Conservation (phyloP, 768 basidiomycete species). For the Goffeauzyma gilvescens region DNA sequence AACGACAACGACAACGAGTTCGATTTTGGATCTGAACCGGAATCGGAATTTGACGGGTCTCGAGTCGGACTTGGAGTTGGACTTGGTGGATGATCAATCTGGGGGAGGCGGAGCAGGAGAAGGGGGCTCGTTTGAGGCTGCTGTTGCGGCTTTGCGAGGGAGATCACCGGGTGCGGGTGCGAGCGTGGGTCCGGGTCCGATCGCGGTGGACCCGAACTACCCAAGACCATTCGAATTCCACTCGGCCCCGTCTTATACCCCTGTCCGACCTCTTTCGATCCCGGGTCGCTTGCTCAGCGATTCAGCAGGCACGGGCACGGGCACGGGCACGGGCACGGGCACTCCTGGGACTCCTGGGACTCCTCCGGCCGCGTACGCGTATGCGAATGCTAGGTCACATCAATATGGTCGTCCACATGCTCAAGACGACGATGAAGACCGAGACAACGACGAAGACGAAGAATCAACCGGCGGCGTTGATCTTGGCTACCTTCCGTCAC, state of each 20-base stretch:
- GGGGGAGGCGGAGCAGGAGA: neutral
- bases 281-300: neutral
- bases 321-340: too few relatives aligned
- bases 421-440: neutral
- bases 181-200: neutral
- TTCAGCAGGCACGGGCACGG: too few relatives aligned
- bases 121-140: conserved; percentile 6
- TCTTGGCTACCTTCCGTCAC: neutral
- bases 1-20: neutral
- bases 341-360: neutral
- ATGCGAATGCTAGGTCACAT: neutral
- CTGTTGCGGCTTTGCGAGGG: conserved; percentile 4
- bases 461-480: neutral
- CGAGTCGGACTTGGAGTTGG: neutral
- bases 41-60: neutral
- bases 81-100: neutral
- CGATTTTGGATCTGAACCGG: neutral
- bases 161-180: neutral
- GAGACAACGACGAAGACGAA: neutral
- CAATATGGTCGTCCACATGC: neutral
- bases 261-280: neutral
- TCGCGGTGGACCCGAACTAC: conserved; percentile 8
- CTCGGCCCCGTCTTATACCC: conserved; percentile 2
- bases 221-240: conserved; percentile 9
- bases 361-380: neutral